A percentile compares a stretch with the other conserved stretches of the same genome.
These are phyloP conservation scores for Solanum chaucha DNA, from an alignment of 257 asterid species.

Conservation along the genomic window DNA sequence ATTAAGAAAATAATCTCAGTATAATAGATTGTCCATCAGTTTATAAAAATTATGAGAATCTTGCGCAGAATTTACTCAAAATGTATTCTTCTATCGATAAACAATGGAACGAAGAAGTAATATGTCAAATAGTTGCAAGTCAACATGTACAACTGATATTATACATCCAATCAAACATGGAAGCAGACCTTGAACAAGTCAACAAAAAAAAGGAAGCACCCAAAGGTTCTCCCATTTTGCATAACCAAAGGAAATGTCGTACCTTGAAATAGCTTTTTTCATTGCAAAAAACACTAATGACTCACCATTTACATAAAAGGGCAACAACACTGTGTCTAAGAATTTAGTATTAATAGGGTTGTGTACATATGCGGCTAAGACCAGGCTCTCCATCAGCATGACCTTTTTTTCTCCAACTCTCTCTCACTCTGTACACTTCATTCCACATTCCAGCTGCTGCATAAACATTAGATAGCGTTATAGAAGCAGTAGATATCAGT, in stretches of 20 bases:
- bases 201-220: neutral
- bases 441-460: slow-evolving; percentile 35
- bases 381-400: slow-evolving; percentile 20
- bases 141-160: neutral
- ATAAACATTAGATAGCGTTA: slow-evolving; percentile 30
- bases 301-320: neutral
- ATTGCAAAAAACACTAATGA: neutral
- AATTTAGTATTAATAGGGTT: neutral
- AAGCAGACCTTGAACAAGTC: neutral
- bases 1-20: neutral
- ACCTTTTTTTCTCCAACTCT: slow-evolving; percentile 13
- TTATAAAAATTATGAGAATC: neutral
- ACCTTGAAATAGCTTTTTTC: neutral
- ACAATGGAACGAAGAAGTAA: neutral
- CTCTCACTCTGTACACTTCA: slow-evolving; percentile 27
- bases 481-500: slow-evolving; percentile 3
- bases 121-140: neutral
- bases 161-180: neutral
- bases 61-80: neutral
- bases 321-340: neutral
- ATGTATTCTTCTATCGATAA: neutral
- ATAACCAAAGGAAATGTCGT: neutral
- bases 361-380: slow-evolving; percentile 17
- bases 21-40: neutral
- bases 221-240: neutral